Conservation (phyloP, 768 basidiomycete genomes). For the Cytidiella melzeri region DNA sequence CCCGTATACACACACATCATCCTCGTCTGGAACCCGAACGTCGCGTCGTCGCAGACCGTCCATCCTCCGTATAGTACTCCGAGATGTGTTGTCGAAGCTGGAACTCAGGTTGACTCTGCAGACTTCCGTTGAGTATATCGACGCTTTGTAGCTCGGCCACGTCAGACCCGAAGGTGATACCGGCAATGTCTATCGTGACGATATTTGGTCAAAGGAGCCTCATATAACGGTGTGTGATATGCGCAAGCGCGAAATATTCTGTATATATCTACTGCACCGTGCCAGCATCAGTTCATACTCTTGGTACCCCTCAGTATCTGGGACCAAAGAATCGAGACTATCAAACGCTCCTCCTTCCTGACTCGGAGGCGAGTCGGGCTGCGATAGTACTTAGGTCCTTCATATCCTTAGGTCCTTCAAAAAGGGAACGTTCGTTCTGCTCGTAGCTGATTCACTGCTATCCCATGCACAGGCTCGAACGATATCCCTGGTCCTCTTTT, state of each 20-base stretch:
- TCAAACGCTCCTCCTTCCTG: conserved; percentile 65
- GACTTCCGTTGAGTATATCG: conserved; percentile 49
- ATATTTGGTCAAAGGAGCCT: conserved; percentile 12
- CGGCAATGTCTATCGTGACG: conserved; percentile 50
- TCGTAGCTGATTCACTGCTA: too few species aligned
- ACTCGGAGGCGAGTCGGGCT: conserved; percentile 30
- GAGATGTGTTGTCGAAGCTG: conserved; percentile 76
- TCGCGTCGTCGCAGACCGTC: conserved; percentile 81
- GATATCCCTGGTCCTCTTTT: too few species aligned
- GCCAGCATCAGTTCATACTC: conserved; percentile 67
- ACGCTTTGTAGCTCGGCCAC: conserved; percentile 62
- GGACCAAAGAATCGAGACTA: conserved; percentile 80
- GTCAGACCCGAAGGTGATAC: conserved; percentile 57
- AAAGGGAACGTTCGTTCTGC: too few species aligned
- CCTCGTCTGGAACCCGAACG: conserved; percentile 79
- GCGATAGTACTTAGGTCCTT: conserved; percentile 53
- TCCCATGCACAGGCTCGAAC: too few species aligned
- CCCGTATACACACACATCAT: conserved; percentile 93
- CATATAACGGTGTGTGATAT: conserved; percentile 56
- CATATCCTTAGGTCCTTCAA: too few species aligned
- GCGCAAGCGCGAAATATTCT: conserved; percentile 47
- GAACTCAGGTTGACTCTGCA: conserved; percentile 80
- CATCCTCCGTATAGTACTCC: conserved; percentile 86
- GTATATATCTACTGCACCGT: conserved; percentile 74
- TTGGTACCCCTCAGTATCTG: conserved; percentile 83